Evolutionary conservation across 192 early-diverging fungal species (phyloP).

Genomic region (Podila epigama): DNA sequence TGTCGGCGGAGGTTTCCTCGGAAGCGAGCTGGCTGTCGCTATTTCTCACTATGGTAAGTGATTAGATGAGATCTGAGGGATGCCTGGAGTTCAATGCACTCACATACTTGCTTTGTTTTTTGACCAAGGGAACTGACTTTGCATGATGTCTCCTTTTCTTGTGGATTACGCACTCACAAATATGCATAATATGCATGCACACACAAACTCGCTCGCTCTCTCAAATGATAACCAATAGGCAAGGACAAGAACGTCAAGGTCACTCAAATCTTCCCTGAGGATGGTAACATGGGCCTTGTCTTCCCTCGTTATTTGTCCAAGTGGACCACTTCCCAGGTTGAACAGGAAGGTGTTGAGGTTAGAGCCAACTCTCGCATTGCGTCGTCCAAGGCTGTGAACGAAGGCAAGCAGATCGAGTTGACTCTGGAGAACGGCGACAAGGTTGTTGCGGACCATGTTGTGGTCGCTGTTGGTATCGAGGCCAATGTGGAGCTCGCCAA

Average conservation of each 20-base stretch:
- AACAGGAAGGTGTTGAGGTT: slow-evolving; percentile 60
- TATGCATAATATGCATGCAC: not conserved
- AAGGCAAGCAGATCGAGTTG: slow-evolving; percentile 50
- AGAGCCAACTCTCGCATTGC: slow-evolving; percentile 50
- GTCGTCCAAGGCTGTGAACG: slow-evolving; percentile 33
- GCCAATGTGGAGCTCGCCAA: slow-evolving; percentile 65
- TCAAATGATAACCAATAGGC: too few relatives aligned
- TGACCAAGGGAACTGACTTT: not conserved
- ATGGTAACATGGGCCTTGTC: slow-evolving; percentile 63
- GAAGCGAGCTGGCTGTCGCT: slow-evolving; percentile 67
- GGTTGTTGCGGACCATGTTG: slow-evolving; percentile 63
- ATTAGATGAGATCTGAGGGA: not conserved
- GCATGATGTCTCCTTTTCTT: not conserved
- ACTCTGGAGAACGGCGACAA: slow-evolving; percentile 49
- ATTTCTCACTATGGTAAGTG: slow-evolving; percentile 55
- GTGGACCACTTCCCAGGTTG: slow-evolving; percentile 65
- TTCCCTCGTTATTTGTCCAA: slow-evolving; percentile 69
- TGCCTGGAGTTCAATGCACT: too few relatives aligned
- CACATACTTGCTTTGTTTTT: too few relatives aligned
- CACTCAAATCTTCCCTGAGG: slow-evolving; percentile 71
- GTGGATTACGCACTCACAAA: not conserved
- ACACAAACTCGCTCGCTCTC: too few relatives aligned
- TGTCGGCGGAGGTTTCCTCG: slow-evolving; percentile 71
- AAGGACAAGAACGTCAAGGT: slow-evolving; percentile 54
- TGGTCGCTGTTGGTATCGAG: slow-evolving; percentile 68